Base-by-base conservation (phyloP, 2,329 filamentous ascomycete genomes). In the Venturia asperata region DNA sequence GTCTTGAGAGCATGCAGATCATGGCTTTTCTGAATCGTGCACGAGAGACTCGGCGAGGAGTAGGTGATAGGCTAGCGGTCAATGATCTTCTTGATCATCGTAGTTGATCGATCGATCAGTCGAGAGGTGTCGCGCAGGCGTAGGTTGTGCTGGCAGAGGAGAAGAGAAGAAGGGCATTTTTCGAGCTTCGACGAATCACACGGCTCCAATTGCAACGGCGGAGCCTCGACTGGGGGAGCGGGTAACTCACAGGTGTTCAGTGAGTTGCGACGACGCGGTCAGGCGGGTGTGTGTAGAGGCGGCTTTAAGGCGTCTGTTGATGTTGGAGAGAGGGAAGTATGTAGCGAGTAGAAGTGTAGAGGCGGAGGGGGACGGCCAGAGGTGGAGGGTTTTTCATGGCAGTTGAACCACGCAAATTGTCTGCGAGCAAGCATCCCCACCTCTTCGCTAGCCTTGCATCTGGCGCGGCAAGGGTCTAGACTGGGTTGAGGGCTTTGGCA, bases 171-270 rank as follows among this genome's bases (percentile, higher is more conserved):
- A 11, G 19, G 41, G 21, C 17, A 21, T 17, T 13, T 34, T 61
- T 17, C 5, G 58, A 42, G 34, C 58, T 61, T 61, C 34, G 58
- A 42, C 58, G 58, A 61, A 61, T 61, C 60, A 61, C 60, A 37
- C 30, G n/a, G 52, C 30, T 58, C 52, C 52, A 45, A 61, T 61
- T 45, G 60, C 37, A 42, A 45, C 34, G 58, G 1, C 42, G 10
- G 21, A 45, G 37, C 21, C 39, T 42, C 34, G 37, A 42, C 9
- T 17, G 37, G 34, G 60, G 39, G 34, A 15, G 60, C 60, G 45
- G 60, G 39, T 17, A 61, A 34, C 60, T 61, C 37, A 58, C 52
- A 37, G 3, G 21, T 10, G 27, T 27, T 39, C 15, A 17, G 13
- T 58, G 30, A 9, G 30, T n/a, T 1, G 21, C 52, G 30, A 37